Conservation (phyloP, 2,329 filamentous ascomycete species). For the Colletotrichum costaricense region DNA sequence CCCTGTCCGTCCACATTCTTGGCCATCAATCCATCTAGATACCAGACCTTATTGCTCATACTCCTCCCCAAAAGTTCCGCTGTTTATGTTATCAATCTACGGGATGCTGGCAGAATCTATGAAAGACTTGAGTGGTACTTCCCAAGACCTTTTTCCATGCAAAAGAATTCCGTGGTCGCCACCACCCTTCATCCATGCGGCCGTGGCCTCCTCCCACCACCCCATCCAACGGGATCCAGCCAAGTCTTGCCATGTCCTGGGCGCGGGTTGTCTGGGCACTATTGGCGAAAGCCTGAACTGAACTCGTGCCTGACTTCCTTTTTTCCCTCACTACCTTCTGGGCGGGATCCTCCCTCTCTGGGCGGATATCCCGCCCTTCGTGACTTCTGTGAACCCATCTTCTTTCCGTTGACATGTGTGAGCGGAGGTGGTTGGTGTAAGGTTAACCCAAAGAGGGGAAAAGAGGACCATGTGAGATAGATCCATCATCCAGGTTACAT, state of each 20-base stretch:
- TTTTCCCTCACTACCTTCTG: background rate
- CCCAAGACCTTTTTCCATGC: slow-evolving; percentile 2
- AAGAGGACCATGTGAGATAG: background rate
- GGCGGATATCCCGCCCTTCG: background rate
- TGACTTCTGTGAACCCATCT: background rate
- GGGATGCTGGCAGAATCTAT: background rate
- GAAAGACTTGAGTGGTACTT: slow-evolving; percentile 12
- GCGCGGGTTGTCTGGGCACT: background rate
- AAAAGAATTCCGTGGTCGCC: background rate
- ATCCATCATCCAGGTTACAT: too few relatives aligned
- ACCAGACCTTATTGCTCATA: background rate
- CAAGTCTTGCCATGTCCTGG: slow-evolving; percentile 6
- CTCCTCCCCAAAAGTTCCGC: background rate
- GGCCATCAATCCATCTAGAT: background rate
- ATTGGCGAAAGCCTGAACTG: background rate
- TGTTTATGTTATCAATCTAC: background rate
- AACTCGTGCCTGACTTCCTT: background rate
- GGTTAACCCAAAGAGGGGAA: background rate
- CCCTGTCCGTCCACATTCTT: background rate
- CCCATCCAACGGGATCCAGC: slow-evolving; percentile 8
- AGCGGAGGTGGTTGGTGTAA: slow-evolving; percentile 19
- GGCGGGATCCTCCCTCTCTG: background rate
- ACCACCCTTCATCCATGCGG: slow-evolving; percentile 6
- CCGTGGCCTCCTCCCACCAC: background rate
- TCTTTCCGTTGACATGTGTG: background rate